phyloP scores from a whole-genome alignment of 225 moss, liverwort and hornwort species.

The Pleurozium schreberi region DNA sequence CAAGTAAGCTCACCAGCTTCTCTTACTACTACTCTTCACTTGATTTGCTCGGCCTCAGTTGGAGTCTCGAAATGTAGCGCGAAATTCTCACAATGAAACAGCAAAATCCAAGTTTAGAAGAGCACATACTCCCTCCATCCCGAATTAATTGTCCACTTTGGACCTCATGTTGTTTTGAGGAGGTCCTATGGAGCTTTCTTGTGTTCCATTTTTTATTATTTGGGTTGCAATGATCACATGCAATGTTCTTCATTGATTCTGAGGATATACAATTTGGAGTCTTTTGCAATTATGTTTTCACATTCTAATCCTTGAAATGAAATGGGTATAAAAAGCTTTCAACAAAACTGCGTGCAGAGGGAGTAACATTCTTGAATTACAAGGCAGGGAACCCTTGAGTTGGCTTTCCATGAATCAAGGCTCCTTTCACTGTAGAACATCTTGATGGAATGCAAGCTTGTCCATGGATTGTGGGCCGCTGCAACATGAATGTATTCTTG shows the following conservation, averaged over 20 bases:
- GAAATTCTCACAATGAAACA: not conserved
- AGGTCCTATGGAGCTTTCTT: not conserved
- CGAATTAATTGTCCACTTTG: not conserved
- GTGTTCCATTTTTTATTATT: not conserved
- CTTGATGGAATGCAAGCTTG: not conserved
- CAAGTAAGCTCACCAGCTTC: slow-evolving; percentile 18
- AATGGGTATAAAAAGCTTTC: not conserved
- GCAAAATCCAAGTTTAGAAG: not conserved
- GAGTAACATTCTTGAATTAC: not conserved
- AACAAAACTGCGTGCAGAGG: not conserved
- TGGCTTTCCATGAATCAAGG: not conserved
- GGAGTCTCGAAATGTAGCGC: not conserved
- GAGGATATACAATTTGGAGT: not conserved
- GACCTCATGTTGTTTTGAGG: not conserved
- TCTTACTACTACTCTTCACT: not conserved
- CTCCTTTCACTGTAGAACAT: not conserved
- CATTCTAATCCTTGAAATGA: not conserved
- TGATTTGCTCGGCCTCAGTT: not conserved
- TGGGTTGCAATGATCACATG: not conserved
- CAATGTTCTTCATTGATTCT: not conserved
- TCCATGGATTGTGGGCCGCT: not conserved
- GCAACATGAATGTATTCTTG: not conserved
- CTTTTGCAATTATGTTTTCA: not conserved
- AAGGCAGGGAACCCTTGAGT: not conserved
- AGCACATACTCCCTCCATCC: not conserved